Evolutionary conservation across 1,284 basidiomycete genomes (phyloP), one percentile per base, ranked within the genome.

Genomic region (Rhizoctonia solani): DNA sequence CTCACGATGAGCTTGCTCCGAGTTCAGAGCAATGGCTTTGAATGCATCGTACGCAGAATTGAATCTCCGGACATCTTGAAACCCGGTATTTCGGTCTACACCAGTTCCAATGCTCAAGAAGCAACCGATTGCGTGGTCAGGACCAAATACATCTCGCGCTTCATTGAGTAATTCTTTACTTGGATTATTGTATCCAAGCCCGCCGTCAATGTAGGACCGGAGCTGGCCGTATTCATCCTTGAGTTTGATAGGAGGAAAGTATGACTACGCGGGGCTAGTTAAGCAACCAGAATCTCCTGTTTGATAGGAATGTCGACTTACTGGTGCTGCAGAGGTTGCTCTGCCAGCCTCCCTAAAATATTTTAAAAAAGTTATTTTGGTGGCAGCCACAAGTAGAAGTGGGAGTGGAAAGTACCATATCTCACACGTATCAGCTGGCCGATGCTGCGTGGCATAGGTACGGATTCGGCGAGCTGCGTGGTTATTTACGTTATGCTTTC

Each of bases 91-190:
- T 29, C 37, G 50, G 23, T 63, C 59, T 9, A 13, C 21, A 2
- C 59, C 59, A 3, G 59, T 63, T n/a, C 59, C 59, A 19, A 63
- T 63, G n/a, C 59, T 63, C 25, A 63, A 25, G n/a, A 63, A 63
- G 23, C 59, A 63, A 4, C 59, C 59, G 4, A 63, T 52, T 9
- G 46, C 21, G 30, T 41, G 46, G 19, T 63, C 23, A 13, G 59
- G 49, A 42, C 59, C 59, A 41, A 52, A 63, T 11, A 63, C 59
- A 2, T 63, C 47, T 29, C 59, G 59, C 9, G 59, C 59, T n/a
- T 63, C 59, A 27, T 63, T 52, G 34, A 63, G 49, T 30, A 63
- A 16, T n/a, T 63, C 59, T 29, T 53, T 63, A 6, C 46, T 21
- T 19, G 59, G 59, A 25, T 63, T 63, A 39, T 63, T 63, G 37